Conservation (phyloP, 805 yeast species). For the Yarrowia bubula region DNA sequence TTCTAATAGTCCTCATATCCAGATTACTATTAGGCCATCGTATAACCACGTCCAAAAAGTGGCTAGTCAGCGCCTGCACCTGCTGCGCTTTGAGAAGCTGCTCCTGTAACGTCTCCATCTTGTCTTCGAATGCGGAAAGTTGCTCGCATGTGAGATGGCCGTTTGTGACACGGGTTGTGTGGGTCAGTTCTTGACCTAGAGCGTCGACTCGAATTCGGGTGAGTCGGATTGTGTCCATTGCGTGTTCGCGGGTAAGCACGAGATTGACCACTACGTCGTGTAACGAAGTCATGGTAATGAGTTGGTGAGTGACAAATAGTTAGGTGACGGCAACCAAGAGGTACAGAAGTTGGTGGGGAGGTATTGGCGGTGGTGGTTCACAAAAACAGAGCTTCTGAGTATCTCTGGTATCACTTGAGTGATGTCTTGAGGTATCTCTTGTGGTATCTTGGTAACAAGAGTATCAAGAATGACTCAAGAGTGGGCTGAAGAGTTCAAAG, state of each 20-base stretch:
- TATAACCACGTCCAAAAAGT: conserved; percentile 15
- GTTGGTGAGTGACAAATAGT: no score
- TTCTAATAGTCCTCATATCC: neutral
- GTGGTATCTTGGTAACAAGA: no score
- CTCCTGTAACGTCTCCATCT: neutral
- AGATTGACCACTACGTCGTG: conserved; percentile 11
- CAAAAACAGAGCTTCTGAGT: no score
- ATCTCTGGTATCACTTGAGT: no score
- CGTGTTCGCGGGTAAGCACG: conserved; percentile 9
- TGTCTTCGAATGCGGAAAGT: conserved; percentile 17
- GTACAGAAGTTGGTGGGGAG: no score
- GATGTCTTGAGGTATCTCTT: no score
- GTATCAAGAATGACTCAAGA: no score
- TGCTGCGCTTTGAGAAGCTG: conserved; percentile 12
- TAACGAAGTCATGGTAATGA: neutral
- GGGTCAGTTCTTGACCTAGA: neutral
- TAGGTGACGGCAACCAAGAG: no score
- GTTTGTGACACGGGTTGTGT: neutral
- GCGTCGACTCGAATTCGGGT: neutral
- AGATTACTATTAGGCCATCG: conserved; percentile 12
- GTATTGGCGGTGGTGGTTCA: no score
- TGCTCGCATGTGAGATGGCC: conserved; percentile 25
- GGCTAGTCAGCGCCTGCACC: conserved; percentile 9
- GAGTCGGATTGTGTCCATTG: conserved; percentile 4
- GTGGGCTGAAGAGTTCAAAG: no score